Conservation (phyloP, 345 rosid species). For the Murraya paniculata region DNA sequence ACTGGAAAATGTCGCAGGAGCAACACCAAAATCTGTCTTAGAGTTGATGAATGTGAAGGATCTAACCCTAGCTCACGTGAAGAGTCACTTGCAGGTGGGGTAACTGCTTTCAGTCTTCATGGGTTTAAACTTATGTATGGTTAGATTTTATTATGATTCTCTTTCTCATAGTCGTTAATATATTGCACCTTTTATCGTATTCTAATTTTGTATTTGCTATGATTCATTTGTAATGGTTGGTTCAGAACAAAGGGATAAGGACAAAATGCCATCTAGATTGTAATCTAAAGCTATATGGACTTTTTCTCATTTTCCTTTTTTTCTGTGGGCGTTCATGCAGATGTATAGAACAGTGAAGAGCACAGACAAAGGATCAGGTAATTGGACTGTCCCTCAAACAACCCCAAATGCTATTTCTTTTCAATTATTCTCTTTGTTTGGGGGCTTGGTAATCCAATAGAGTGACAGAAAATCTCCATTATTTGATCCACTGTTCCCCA, state of each 20-base stretch:
- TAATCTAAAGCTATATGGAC: conserved; percentile 39
- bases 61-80: conserved; percentile 99
- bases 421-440: conserved; percentile 19
- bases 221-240: conserved; percentile 29
- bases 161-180: conserved; percentile 5
- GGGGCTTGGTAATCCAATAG: conserved; percentile 1
- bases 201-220: conserved; percentile 20
- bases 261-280: conserved; percentile 49
- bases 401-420: conserved; percentile 13
- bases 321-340: conserved; percentile 59
- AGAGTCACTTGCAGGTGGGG: conserved; percentile 98
- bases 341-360: conserved; percentile 99
- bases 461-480: conserved; percentile 18
- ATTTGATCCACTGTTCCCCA: conserved; percentile 25
- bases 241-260: conserved; percentile 36
- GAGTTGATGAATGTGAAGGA: conserved; percentile 99
- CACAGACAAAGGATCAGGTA: conserved; percentile 87
- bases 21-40: conserved; percentile 94
- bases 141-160: conserved; percentile 10
- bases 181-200: conserved; percentile 23
- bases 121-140: conserved; percentile 14
- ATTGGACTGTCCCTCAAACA: conserved; percentile 13
- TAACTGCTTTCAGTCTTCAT: conserved; percentile 20
- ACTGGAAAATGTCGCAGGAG: conserved; percentile 48
- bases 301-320: conserved; percentile 16